A percentile compares a stretch with the other conserved stretches of the same genome.
Conservation (phyloP, 805 yeast species). For the Nadsonia fulvescens region DNA sequence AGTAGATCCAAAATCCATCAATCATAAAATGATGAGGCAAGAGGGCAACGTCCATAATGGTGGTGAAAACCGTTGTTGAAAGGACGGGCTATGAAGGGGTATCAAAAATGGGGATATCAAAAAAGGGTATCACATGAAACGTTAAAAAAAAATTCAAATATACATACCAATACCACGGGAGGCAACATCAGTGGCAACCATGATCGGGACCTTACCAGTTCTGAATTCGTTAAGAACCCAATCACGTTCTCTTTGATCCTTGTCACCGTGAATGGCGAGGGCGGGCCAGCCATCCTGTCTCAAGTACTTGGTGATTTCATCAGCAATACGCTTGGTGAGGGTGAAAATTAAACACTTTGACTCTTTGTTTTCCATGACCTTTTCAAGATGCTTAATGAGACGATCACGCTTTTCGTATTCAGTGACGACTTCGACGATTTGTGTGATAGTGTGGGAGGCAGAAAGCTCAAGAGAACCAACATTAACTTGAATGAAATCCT, state of each 20-base stretch:
- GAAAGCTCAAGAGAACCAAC: slow-evolving; percentile 90
- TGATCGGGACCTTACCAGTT: slow-evolving; percentile 80
- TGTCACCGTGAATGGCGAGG: slow-evolving; percentile 96
- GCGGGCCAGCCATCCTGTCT: slow-evolving; percentile 99
- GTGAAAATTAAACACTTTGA: slow-evolving; percentile 79
- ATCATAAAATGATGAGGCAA: too few species aligned
- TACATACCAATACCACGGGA: slow-evolving; percentile 99
- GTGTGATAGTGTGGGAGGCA: slow-evolving; percentile 93
- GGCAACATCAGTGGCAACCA: slow-evolving; percentile 99
- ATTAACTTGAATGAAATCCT: slow-evolving; percentile 90
- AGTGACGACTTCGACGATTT: slow-evolving; percentile 75
- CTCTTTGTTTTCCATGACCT: slow-evolving; percentile 46
- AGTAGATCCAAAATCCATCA: too few species aligned
- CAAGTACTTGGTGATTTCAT: slow-evolving; percentile 76
- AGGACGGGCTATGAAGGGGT: too few species aligned
- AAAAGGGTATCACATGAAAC: too few species aligned
- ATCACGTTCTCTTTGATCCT: slow-evolving; percentile 94
- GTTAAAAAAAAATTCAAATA: slow-evolving; percentile 7
- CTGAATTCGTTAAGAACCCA: slow-evolving; percentile 93
- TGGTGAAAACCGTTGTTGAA: too few species aligned
- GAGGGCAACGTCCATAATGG: too few species aligned
- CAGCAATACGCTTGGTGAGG: slow-evolving; percentile 96
- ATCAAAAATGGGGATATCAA: slow-evolving; percentile 5
- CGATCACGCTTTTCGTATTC: slow-evolving; percentile 92
- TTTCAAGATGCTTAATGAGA: slow-evolving; percentile 63